Evolutionary conservation across 2,329 filamentous ascomycete genomes (phyloP).

Genomic region (Penicillium oxalicum): DNA sequence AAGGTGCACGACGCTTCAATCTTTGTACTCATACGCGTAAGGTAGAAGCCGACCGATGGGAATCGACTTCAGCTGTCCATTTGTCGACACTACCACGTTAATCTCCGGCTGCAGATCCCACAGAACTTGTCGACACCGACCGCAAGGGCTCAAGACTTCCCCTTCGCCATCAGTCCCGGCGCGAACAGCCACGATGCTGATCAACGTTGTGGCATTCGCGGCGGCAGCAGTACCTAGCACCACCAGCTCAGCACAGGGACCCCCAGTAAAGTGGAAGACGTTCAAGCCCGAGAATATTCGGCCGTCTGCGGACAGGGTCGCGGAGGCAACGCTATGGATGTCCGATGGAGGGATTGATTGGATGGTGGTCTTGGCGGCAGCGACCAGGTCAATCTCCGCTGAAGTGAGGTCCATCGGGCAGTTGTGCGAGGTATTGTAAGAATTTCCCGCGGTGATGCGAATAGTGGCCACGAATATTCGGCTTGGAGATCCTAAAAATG

Average conservation of each 20-base stretch:
- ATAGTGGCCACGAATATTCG: too few species aligned
- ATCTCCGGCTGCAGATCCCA: slow-evolving; percentile 23
- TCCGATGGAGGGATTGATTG: slow-evolving; percentile 14
- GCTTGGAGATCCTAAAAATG: too few species aligned
- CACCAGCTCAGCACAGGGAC: slow-evolving; percentile 27
- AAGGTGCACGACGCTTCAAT: too few species aligned
- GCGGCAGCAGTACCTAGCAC: slow-evolving; percentile 23
- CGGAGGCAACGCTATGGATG: slow-evolving; percentile 14
- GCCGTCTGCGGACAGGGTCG: slow-evolving; percentile 14
- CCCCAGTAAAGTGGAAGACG: slow-evolving; percentile 25
- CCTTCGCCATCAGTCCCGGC: slow-evolving; percentile 15
- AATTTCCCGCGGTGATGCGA: too few species aligned
- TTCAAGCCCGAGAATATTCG: slow-evolving; percentile 20
- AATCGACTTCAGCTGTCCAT: not conserved
- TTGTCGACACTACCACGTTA: slow-evolving; percentile 17
- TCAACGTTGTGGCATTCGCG: slow-evolving; percentile 16
- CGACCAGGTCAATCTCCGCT: too few species aligned
- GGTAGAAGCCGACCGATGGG: not conserved
- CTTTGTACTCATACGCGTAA: too few species aligned
- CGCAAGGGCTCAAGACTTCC: slow-evolving; percentile 22
- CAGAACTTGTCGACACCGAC: slow-evolving; percentile 25
- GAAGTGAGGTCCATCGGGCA: too few species aligned
- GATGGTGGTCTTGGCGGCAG: not conserved
- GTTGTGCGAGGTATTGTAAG: too few species aligned
- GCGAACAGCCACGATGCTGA: slow-evolving; percentile 21